Base-by-base conservation (phyloP, 2,329 filamentous ascomycete species). In the Diplodia scrobiculata region DNA sequence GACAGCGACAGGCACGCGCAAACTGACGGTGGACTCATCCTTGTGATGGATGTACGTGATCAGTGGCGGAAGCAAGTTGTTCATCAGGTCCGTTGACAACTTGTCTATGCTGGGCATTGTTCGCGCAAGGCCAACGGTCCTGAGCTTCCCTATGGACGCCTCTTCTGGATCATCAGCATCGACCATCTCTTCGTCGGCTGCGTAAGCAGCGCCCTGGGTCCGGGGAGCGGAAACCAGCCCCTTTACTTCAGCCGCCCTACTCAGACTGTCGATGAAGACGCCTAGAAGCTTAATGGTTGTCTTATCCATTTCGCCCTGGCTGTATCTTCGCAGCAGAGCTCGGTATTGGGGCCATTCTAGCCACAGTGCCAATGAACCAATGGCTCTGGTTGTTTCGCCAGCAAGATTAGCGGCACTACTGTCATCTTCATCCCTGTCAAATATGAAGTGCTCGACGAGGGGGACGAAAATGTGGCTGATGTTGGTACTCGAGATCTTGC, bases 301-400 rank as follows among this genome's bases (percentile, higher is more conserved):
- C 80, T 96, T 98, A 75, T 95, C 91, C 71, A 90, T 83, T 19
- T 96, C 91, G 32, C 90, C 87, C 74, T 93, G 94, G 53, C 87
- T 89, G 73, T 95, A 98, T 67, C 92, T 86, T 72, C 90, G 88
- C 69, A 99, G 85, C 14, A 94, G 87, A 6, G 91, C 90, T 48
- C 91, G 88, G 79, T 94, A 98, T 71, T 97, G 92, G 47, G 88
- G 89, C 93, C 94, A 98, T 73, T 95, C 91, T 14, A 99, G 79
- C 68, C 88, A 91, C 68, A 86, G 83, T 4, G 90, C 87, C 66
- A 99, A 78, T 29, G 84, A 83, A 1, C 91, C 89, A 67, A 99
- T 89, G 0, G 92, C 90, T 10, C 84, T 86, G n/a, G 92, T 89
- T 5, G 94, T 89, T 76, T 97, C 92, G 17, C 92, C 92, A 59